Percentiles rank a stretch among this genome's conserved stretches.
Evolutionary conservation across 1,284 basidiomycete species (phyloP).

Genomic region (Apiotrichum sp.): DNA sequence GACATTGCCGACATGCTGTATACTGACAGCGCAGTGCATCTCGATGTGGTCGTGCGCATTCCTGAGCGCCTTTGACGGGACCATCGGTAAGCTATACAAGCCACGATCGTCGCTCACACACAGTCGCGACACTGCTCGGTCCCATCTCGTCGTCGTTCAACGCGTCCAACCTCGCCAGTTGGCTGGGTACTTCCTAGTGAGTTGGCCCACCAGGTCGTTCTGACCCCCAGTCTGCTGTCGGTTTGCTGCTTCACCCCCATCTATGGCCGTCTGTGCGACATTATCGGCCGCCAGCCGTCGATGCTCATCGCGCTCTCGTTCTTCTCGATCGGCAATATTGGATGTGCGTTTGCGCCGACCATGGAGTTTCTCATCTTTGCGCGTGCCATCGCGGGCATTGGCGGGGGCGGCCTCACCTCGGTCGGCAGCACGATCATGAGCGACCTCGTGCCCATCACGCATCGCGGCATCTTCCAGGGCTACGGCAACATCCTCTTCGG

Average conservation of each 20-base stretch:
- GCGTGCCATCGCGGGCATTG: constrained; percentile 77
- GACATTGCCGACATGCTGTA: too few species aligned
- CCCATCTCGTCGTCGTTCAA: constrained; percentile 42
- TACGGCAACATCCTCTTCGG: constrained; percentile 65
- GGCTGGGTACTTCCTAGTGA: constrained; percentile 53
- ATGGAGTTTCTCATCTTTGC: constrained; percentile 73
- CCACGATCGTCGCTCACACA: background rate
- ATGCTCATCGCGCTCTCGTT: constrained; percentile 63
- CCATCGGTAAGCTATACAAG: constrained; percentile 11
- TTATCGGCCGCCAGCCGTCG: constrained; percentile 71
- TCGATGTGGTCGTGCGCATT: constrained; percentile 48
- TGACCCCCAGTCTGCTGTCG: constrained; percentile 55
- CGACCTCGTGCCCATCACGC: constrained; percentile 62
- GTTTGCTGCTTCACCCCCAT: constrained; percentile 81
- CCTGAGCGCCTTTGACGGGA: constrained; percentile 72
- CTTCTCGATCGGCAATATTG: constrained; percentile 73
- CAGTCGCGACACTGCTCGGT: constrained; percentile 54
- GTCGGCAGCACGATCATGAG: constrained; percentile 39
- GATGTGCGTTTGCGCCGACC: constrained; percentile 73
- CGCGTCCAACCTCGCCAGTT: constrained; percentile 59
- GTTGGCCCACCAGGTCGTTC: background rate
- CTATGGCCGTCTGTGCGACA: constrained; percentile 79
- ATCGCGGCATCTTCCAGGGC: constrained; percentile 83
- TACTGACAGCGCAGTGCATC: constrained; percentile 8
- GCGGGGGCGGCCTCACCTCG: constrained; percentile 52